Percentiles rank a stretch among this genome's conserved stretches.
Evolutionary conservation across 805 yeast genomes (phyloP).

Genomic region (Ogataea nonfermentans): DNA sequence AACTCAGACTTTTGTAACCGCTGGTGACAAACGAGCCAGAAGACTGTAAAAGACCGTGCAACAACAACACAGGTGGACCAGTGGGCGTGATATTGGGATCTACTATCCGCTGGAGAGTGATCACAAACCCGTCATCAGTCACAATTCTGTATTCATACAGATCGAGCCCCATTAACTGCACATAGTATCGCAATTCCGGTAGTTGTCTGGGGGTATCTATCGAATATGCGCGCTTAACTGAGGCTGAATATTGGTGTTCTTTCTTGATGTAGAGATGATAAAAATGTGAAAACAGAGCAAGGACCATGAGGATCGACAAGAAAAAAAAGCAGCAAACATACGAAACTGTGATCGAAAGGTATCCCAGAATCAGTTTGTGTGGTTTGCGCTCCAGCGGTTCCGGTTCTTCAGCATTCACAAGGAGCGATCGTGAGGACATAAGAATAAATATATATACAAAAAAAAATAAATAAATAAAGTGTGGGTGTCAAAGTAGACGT

Average conservation of each 20-base stretch:
- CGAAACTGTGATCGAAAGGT: constrained; percentile 13
- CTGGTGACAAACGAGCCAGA: constrained; percentile 81
- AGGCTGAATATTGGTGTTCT: constrained; percentile 8
- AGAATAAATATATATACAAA: constrained; percentile 1
- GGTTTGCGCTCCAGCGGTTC: constrained; percentile 14
- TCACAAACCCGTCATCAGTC: constrained; percentile 77
- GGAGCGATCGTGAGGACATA: constrained; percentile 11
- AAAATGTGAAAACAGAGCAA: constrained; percentile 23
- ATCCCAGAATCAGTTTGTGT: constrained; percentile 10
- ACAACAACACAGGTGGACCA: constrained; percentile 59
- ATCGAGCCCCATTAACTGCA: constrained; percentile 56
- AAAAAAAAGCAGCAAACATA: constrained; percentile 25
- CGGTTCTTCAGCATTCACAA: constrained; percentile 11
- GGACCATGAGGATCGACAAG: constrained; percentile 25
- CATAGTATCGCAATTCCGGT: constrained; percentile 61
- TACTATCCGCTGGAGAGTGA: constrained; percentile 63
- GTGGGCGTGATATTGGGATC: constrained; percentile 41
- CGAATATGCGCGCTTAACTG: constrained; percentile 25
- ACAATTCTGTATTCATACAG: constrained; percentile 57
- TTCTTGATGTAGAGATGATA: constrained; percentile 12
- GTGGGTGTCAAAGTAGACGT: no score
- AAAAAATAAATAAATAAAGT: not conserved
- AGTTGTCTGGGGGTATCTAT: constrained; percentile 32
- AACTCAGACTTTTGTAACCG: constrained; percentile 79
- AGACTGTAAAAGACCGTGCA: constrained; percentile 88